Evolutionary conservation across 306 rosid genomes (phyloP).

Genomic region (Vicia villosa): DNA sequence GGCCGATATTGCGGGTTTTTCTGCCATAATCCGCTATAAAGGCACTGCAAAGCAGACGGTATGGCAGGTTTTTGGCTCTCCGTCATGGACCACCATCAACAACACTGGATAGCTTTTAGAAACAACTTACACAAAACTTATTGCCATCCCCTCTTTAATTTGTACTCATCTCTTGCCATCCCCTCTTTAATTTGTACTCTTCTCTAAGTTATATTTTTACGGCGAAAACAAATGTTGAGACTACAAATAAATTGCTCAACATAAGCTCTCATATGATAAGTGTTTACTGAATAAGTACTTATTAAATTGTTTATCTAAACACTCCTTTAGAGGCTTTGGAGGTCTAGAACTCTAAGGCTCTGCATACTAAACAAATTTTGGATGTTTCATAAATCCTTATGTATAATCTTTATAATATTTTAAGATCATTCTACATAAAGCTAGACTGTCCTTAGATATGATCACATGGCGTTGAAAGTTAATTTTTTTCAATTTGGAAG

Average conservation of each 20-base stretch:
- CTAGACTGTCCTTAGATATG: not conserved
- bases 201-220: not conserved
- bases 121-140: not conserved
- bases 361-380: slow-evolving; percentile 7
- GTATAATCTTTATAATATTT: slow-evolving; percentile 5
- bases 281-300: not conserved
- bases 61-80: too few species aligned
- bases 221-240: not conserved
- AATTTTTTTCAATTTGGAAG: not conserved
- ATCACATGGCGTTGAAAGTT: not conserved
- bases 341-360: not conserved
- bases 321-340: not conserved
- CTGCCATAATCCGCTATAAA: too few species aligned
- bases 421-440: not conserved
- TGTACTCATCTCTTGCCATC: not conserved
- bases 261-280: not conserved
- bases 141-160: not conserved
- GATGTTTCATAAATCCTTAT: slow-evolving; percentile 21
- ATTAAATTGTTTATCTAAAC: not conserved
- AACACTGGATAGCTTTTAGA: not conserved
- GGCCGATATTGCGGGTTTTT: too few species aligned
- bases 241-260: not conserved
- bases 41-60: too few species aligned
- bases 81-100: too few species aligned
- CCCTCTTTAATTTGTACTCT: not conserved